Percentiles rank a stretch among this genome's conserved stretches.
phyloP scores from a whole-genome alignment of 2,329 filamentous ascomycete genomes.

The Exutisphaerella laricina region DNA sequence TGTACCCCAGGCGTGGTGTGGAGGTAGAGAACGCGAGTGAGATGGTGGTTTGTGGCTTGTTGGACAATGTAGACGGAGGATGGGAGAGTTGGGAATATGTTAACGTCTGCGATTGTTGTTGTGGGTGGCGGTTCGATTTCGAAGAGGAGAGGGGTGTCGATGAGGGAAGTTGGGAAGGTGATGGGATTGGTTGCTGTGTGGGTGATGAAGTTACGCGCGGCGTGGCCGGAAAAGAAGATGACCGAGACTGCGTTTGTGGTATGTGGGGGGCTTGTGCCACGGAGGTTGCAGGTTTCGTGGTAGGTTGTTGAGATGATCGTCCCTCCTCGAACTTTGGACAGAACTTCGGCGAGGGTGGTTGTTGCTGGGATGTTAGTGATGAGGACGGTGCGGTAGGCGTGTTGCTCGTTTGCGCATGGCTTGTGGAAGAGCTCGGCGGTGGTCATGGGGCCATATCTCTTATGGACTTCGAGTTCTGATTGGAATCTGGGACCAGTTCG shows the following conservation, averaged over 20 bases:
- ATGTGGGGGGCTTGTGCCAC: conserved; percentile 14
- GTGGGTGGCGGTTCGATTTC: background rate
- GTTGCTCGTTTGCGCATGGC: conserved; percentile 1
- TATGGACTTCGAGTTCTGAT: too few species aligned
- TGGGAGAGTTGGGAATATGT: background rate
- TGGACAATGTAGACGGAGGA: background rate
- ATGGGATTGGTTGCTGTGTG: conserved; percentile 5
- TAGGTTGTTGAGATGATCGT: conserved; percentile 17
- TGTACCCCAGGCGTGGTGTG: background rate
- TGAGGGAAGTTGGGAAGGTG: conserved; percentile 3
- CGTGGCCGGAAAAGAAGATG: conserved; percentile 17
- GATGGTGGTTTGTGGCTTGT: background rate
- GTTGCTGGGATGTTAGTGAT: conserved; percentile 21
- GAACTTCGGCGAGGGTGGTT: conserved; percentile 18
- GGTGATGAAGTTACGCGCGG: conserved; percentile 15
- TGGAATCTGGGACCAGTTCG: too few species aligned
- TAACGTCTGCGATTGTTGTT: background rate
- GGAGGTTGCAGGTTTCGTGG: conserved; percentile 19
- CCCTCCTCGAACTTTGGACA: conserved; percentile 20
- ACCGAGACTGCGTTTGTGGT: conserved; percentile 19
- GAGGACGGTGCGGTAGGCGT: conserved; percentile 18
- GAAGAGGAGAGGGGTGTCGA: background rate
- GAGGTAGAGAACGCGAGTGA: conserved; percentile 1
- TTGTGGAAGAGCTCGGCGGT: conserved; percentile 11
- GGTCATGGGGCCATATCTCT: conserved; percentile 3